Evolutionary conservation across 441 rosid genomes (phyloP).

Genomic region (Dalechampia spathulata): DNA sequence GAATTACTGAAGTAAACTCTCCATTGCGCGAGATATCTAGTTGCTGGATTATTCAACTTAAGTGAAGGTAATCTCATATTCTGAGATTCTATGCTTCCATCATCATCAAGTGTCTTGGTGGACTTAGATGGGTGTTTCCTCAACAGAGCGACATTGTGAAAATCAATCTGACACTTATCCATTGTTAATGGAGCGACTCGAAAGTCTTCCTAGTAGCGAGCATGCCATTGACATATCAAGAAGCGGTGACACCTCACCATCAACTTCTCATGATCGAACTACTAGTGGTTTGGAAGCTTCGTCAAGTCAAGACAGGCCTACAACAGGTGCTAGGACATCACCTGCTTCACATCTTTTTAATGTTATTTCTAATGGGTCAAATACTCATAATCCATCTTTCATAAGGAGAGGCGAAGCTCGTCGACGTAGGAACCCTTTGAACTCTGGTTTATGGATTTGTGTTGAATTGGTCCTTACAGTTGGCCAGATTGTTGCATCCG

Average conservation of each 20-base stretch:
- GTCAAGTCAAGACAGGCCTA: conserved; percentile 44
- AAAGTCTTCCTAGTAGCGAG: conserved; percentile 32
- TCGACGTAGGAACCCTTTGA: conserved; percentile 81
- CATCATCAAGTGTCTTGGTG: conserved; percentile 22
- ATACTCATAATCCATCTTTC: conserved; percentile 35
- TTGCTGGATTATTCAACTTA: too few relatives aligned
- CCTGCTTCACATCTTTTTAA: conserved; percentile 34
- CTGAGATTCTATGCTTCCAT: conserved; percentile 34
- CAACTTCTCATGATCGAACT: conserved; percentile 48
- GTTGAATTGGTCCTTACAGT: conserved; percentile 71
- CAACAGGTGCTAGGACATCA: conserved; percentile 22
- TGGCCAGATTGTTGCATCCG: conserved; percentile 81
- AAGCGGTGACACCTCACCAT: conserved; percentile 31
- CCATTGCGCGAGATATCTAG: too few relatives aligned
- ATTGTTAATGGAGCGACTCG: conserved; percentile 60
- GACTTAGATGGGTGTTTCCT: conserved; percentile 69
- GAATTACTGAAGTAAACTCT: too few relatives aligned
- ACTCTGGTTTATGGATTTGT: conserved; percentile 90
- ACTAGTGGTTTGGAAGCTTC: conserved; percentile 47
- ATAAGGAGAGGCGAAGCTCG: conserved; percentile 55
- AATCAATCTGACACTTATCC: conserved; percentile 36
- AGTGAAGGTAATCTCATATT: conserved; percentile 17
- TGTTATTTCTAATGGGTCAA: conserved; percentile 37
- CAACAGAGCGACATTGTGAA: conserved; percentile 34
- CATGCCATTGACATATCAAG: conserved; percentile 61